Evolutionary conservation across 2,329 filamentous ascomycete species (phyloP).

Genomic region (Fusarium tricinctum): DNA sequence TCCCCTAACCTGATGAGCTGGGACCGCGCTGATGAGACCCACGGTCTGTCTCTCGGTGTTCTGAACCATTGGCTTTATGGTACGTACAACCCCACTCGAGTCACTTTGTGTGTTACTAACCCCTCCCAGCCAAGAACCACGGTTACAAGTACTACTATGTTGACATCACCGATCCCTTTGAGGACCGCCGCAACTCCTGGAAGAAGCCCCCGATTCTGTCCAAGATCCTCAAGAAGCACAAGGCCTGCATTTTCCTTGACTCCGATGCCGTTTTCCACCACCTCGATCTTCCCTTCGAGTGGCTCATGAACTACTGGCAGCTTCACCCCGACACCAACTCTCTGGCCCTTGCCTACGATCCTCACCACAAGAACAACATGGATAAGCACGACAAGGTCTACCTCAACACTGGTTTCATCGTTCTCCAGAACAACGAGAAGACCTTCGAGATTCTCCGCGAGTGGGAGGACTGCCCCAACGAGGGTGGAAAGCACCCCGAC

Average conservation of each 20-base stretch:
- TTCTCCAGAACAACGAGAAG: slow-evolving; percentile 64
- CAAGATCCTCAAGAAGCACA: slow-evolving; percentile 60
- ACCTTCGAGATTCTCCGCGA: slow-evolving; percentile 64
- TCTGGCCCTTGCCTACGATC: slow-evolving; percentile 59
- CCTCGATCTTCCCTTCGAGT: slow-evolving; percentile 61
- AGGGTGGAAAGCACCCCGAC: slow-evolving; percentile 55
- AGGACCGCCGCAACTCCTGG: slow-evolving; percentile 62
- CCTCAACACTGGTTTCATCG: slow-evolving; percentile 68
- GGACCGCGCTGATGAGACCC: slow-evolving; percentile 52
- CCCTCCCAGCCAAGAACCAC: slow-evolving; percentile 58
- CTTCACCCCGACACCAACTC: slow-evolving; percentile 58
- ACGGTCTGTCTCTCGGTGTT: slow-evolving; percentile 58
- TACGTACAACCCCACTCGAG: slow-evolving; percentile 31
- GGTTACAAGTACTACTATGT: slow-evolving; percentile 64
- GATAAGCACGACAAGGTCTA: slow-evolving; percentile 58
- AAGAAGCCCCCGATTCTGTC: slow-evolving; percentile 60
- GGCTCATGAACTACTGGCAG: slow-evolving; percentile 64
- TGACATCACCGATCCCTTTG: slow-evolving; percentile 53
- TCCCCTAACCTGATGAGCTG: slow-evolving; percentile 54
- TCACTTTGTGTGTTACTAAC: slow-evolving; percentile 36
- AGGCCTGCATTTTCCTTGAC: slow-evolving; percentile 61
- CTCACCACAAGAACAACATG: slow-evolving; percentile 55
- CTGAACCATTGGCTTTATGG: slow-evolving; percentile 62
- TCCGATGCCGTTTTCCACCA: slow-evolving; percentile 61
- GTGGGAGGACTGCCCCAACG: slow-evolving; percentile 61